phyloP scores from a whole-genome alignment of 108 stramenopile species.

The Cyclotella cryptica region DNA sequence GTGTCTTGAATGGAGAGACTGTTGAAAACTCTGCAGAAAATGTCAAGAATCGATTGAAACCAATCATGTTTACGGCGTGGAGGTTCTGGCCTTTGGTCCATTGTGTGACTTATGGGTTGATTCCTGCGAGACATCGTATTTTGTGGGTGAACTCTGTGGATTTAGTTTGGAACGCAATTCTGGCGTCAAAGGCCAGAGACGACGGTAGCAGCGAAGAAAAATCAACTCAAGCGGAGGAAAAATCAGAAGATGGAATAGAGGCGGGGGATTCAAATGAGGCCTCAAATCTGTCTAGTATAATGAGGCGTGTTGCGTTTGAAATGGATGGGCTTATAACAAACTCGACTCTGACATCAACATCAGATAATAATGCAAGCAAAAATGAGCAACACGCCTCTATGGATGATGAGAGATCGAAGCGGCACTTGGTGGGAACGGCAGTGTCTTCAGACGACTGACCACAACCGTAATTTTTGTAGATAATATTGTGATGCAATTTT shows the following conservation, averaged over 20 bases:
- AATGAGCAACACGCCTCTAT: too few species aligned
- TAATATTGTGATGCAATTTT: too few species aligned
- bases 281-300: constrained; percentile 8
- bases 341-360: neutral
- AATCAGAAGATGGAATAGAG: neutral
- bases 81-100: constrained; percentile 97
- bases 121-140: constrained; percentile 92
- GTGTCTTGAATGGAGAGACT: constrained; percentile 78
- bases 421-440: too few species aligned
- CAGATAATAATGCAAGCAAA: neutral
- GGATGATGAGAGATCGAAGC: too few species aligned
- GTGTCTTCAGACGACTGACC: too few species aligned
- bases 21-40: constrained; percentile 61
- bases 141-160: constrained; percentile 95
- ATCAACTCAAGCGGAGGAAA: neutral
- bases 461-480: too few species aligned
- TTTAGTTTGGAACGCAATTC: constrained; percentile 91
- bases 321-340: neutral
- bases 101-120: constrained; percentile 86
- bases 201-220: constrained; percentile 41
- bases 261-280: neutral
- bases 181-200: constrained; percentile 70
- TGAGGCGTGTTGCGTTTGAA: constrained; percentile 7
- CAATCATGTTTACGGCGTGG: constrained; percentile 93
- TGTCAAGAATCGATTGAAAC: constrained; percentile 78